phyloP scores from a whole-genome alignment of 2,329 filamentous ascomycete genomes.

The Colletotrichum echinochloae region DNA sequence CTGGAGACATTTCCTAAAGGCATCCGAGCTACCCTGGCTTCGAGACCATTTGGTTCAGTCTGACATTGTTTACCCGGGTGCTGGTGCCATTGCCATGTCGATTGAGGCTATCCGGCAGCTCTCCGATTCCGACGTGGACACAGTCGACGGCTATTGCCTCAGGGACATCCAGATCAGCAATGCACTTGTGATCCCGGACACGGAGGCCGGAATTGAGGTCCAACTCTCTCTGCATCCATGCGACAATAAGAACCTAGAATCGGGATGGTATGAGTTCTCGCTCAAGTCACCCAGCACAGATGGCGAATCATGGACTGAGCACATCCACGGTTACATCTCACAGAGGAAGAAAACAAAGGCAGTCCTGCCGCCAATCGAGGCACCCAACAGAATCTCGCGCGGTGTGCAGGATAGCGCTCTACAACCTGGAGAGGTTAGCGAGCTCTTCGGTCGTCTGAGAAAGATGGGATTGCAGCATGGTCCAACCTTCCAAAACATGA shows the following conservation, averaged over 20 bases:
- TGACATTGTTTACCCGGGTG: constrained; percentile 55
- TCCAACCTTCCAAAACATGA: constrained; percentile 22
- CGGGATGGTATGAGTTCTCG: constrained; percentile 32
- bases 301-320: constrained; percentile 50
- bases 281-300: constrained; percentile 52
- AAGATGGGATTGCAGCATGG: constrained; percentile 26
- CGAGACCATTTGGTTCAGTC: constrained; percentile 60
- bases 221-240: constrained; percentile 22
- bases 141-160: constrained; percentile 40
- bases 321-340: constrained; percentile 19
- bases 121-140: background rate
- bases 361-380: too few relatives aligned
- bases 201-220: constrained; percentile 9
- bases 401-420: too few relatives aligned
- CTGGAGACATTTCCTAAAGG: constrained; percentile 29
- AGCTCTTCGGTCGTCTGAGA: constrained; percentile 52
- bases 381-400: too few relatives aligned
- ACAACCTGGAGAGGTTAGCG: too few relatives aligned
- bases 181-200: constrained; percentile 33
- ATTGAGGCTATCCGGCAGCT: constrained; percentile 39
- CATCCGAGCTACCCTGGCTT: constrained; percentile 57
- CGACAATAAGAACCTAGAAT: constrained; percentile 14
- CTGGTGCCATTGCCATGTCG: constrained; percentile 49
- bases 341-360: constrained; percentile 44
- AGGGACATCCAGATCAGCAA: constrained; percentile 41